Conservation (phyloP, 2,329 filamentous ascomycete genomes). For the Acarospora socialis region DNA sequence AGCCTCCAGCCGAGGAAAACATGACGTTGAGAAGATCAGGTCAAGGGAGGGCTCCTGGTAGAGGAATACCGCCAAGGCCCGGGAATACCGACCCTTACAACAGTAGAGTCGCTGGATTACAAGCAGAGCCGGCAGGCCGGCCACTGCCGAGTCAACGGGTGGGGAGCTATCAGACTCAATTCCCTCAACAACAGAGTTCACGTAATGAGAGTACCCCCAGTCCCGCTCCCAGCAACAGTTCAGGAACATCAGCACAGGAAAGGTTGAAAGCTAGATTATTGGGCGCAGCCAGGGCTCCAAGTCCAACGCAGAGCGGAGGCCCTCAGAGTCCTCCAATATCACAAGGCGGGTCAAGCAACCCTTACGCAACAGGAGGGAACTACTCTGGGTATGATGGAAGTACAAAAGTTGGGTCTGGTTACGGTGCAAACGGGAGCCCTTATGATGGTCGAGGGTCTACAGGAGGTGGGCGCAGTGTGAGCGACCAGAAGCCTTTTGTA, state of each 20-base stretch:
- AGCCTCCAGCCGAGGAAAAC: conserved; percentile 21
- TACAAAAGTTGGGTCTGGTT: too few relatives aligned
- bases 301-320: too few relatives aligned
- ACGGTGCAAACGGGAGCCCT: too few relatives aligned
- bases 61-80: not conserved
- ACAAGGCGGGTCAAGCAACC: too few relatives aligned
- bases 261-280: conserved; percentile 67
- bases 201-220: conserved; percentile 22
- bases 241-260: conserved; percentile 54
- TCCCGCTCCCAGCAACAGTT: conserved; percentile 22
- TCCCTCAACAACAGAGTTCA: conserved; percentile 16
- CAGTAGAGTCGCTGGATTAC: conserved; percentile 15
- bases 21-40: conserved; percentile 15
- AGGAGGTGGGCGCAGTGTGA: too few relatives aligned
- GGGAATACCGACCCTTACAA: conserved; percentile 12
- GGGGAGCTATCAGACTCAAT: conserved; percentile 55
- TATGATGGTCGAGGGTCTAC: too few relatives aligned
- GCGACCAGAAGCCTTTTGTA: too few relatives aligned
- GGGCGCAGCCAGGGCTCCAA: too few relatives aligned
- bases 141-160: conserved; percentile 58
- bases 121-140: conserved; percentile 26
- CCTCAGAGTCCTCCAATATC: too few relatives aligned
- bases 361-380: too few relatives aligned
- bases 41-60: conserved; percentile 9
- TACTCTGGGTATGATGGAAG: too few relatives aligned